A percentile compares a stretch with the other conserved stretches of the same genome.
These are phyloP conservation scores for Chalaropsis ovoidea DNA, from an alignment of 2,329 filamentous ascomycete species.

Conservation along the genomic window DNA sequence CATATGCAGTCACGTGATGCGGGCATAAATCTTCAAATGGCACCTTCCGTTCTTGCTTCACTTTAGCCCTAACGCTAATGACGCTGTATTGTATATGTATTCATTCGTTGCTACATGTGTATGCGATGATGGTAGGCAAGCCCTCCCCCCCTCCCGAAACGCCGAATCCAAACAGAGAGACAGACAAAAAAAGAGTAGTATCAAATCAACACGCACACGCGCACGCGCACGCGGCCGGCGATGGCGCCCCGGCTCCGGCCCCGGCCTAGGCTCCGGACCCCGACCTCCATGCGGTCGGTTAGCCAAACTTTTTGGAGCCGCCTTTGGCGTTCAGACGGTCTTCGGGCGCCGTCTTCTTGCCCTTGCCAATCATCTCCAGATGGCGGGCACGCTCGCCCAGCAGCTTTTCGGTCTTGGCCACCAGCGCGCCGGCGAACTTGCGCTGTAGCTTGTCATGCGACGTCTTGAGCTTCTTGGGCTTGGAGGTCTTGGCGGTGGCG, in stretches of 20 bases:
- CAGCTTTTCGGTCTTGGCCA: slow-evolving; percentile 46
- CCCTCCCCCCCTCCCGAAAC: slow-evolving; percentile 6
- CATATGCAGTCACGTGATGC: not conserved
- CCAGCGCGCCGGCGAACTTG: slow-evolving; percentile 47
- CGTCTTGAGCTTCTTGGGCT: slow-evolving; percentile 40
- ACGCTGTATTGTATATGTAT: not conserved
- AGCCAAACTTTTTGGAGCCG: slow-evolving; percentile 48
- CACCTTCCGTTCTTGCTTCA: not conserved
- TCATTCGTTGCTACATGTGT: not conserved
- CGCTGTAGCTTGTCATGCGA: slow-evolving; percentile 44
- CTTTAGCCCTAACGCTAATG: not conserved
- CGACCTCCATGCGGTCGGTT: slow-evolving; percentile 25
- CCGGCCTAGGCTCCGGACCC: not conserved
- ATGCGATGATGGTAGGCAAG: not conserved
- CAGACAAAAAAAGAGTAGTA: not conserved
- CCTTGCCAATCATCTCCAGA: slow-evolving; percentile 49
- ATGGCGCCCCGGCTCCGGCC: not conserved
- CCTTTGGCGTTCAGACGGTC: slow-evolving; percentile 33
- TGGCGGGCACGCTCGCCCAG: slow-evolving; percentile 51
- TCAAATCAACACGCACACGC: not conserved
- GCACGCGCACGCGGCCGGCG: not conserved
- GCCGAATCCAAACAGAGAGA: slow-evolving; percentile 14
- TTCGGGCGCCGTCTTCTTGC: slow-evolving; percentile 39
- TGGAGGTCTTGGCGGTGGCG: slow-evolving; percentile 39
- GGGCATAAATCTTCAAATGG: not conserved